Evolutionary conservation across 192 early-diverging fungal genomes (phyloP), one percentile per base, ranked within the genome.

Genomic region (Entrophospora sp.): DNA sequence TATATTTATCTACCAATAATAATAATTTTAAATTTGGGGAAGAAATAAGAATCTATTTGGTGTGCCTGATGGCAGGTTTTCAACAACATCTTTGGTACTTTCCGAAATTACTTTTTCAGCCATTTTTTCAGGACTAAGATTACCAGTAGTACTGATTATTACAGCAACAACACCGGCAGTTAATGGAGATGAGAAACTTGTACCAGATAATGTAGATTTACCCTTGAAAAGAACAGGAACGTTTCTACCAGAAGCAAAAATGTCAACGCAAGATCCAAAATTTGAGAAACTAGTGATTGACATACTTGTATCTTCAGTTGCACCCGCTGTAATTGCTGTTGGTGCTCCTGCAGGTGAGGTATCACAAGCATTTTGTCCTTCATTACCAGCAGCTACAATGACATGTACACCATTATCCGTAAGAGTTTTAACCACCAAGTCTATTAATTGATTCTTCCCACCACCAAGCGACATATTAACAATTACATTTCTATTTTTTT

Each of bases 391-490:
- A 31, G 92, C 92, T 9, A 93, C 92, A 12, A 88, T 85, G 61
- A 92, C 90, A 66, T 81, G 77, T 9, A 94, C 77, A 64, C 90
- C 90, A 13, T 73, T 70, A 32, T 80, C 10, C 13, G 89, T 74
- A 12, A 84, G 73, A 14, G 45, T 27, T 16, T 40, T 13, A 60
- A 63, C 60, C 60, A 53, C 62, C 42, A 36, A 38, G 70, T 97
- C 90, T 52, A 97, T 78, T 2, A 89, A 79, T 46, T 79, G 77
- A 58, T 85, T 89, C 59, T 82, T 80, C 24, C 88, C 87, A 64
- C 94, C 94, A 34, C 95, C 95, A 42, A 98, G 74, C 37, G 81
- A 86, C 95, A 98, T 96, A 79, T 96, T 97, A 1, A 37, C 20
- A 3, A 60, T 25, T 28, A 22, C 24, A 24, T 40, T 27, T 24